These are phyloP conservation scores for Trypanosoma mega DNA, from an alignment of 208 protist genomes.

Conservation along the genomic window DNA sequence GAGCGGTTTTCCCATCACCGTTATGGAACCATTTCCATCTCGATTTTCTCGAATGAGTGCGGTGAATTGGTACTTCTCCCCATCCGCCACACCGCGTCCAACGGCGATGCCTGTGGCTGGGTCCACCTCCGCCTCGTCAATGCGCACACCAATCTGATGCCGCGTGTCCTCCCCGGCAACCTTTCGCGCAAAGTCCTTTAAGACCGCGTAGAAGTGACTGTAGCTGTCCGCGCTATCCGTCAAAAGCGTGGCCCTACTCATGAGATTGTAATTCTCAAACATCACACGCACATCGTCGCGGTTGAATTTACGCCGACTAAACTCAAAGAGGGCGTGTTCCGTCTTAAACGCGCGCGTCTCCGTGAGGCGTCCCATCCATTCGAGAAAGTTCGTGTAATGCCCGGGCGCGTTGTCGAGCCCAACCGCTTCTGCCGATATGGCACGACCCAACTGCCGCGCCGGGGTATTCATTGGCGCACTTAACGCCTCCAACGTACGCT, in stretches of 20 bases:
- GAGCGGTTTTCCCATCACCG: conserved; percentile 80
- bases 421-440: conserved; percentile 83
- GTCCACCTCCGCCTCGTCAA: conserved; percentile 83
- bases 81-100: conserved; percentile 80
- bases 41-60: conserved; percentile 80
- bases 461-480: conserved; percentile 68
- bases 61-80: conserved; percentile 84
- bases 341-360: conserved; percentile 90
- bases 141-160: conserved; percentile 90
- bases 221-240: conserved; percentile 84
- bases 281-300: conserved; percentile 84
- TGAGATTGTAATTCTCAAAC: conserved; percentile 91
- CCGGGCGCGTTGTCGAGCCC: conserved; percentile 83
- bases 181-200: conserved; percentile 87
- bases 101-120: conserved; percentile 74
- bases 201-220: conserved; percentile 85
- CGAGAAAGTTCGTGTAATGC: conserved; percentile 91
- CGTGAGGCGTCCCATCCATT: conserved; percentile 89
- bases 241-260: conserved; percentile 78
- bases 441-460: conserved; percentile 67
- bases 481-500: conserved; percentile 79
- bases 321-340: conserved; percentile 88
- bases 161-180: conserved; percentile 86
- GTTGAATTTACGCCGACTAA: conserved; percentile 86
- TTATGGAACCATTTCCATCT: conserved; percentile 66